These are phyloP conservation scores for Lobosporangium transversale DNA, from an alignment of 192 early-diverging fungal genomes.

Conservation along the genomic window DNA sequence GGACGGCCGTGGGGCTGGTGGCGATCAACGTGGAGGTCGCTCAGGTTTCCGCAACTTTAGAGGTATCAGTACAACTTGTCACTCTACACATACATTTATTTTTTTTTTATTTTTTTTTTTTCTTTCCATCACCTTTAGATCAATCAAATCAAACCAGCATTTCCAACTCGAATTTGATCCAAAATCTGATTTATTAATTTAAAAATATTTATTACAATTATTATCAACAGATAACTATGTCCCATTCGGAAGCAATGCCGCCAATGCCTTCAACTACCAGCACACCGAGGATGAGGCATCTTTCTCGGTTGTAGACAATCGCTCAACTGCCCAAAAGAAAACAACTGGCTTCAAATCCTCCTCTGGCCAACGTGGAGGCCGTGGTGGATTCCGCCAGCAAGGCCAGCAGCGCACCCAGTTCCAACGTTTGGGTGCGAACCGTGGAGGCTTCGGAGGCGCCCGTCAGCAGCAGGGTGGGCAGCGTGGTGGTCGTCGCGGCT, in stretches of 20 bases:
- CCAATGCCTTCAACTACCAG: slow-evolving; percentile 88
- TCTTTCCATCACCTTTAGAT: no score
- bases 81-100: background rate
- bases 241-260: slow-evolving; percentile 85
- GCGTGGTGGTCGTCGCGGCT: slow-evolving; percentile 50
- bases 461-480: slow-evolving; percentile 44
- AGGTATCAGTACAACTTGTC: slow-evolving; percentile 14
- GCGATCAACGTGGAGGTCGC: slow-evolving; percentile 55
- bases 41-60: slow-evolving; percentile 53
- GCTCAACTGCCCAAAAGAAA: slow-evolving; percentile 74
- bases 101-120: background rate
- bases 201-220: no score
- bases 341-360: slow-evolving; percentile 59
- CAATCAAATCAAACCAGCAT: no score
- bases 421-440: slow-evolving; percentile 51
- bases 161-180: no score
- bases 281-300: slow-evolving; percentile 92
- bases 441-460: slow-evolving; percentile 52
- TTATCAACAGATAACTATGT: slow-evolving; percentile 76
- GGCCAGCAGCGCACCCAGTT: slow-evolving; percentile 54
- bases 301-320: slow-evolving; percentile 92
- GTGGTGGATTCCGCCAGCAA: slow-evolving; percentile 57
- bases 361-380: slow-evolving; percentile 56
- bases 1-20: slow-evolving; percentile 59
- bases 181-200: no score